Conservation (phyloP, 2,329 filamentous ascomycete species). For the Thermothelomyces thermophilus region DNA sequence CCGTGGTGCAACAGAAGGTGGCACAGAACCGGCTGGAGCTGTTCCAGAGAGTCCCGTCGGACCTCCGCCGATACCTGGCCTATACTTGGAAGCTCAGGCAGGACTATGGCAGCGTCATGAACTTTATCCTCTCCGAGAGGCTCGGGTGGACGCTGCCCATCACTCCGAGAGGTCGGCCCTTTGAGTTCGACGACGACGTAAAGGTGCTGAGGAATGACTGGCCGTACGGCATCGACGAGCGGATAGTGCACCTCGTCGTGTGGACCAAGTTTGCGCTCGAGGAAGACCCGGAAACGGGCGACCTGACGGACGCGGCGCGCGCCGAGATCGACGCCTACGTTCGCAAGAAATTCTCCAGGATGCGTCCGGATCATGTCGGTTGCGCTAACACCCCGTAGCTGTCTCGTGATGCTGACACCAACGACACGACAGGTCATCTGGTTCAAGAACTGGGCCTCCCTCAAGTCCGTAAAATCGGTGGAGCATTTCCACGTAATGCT, state of each 20-base stretch:
- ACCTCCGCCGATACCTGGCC: conserved; percentile 69
- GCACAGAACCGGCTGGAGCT: conserved; percentile 60
- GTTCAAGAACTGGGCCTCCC: conserved; percentile 82
- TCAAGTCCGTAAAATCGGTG: conserved; percentile 80
- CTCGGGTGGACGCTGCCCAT: conserved; percentile 58
- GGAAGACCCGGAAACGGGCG: conserved; percentile 58
- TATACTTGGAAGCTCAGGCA: conserved; percentile 60
- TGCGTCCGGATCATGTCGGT: conserved; percentile 49
- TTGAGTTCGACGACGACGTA: conserved; percentile 49
- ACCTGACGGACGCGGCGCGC: conserved; percentile 59
- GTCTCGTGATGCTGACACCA: conserved; percentile 10
- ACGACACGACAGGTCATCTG: conserved; percentile 49
- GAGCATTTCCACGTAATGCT: conserved; percentile 97
- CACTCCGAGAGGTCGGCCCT: conserved; percentile 32
- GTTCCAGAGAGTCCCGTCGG: conserved; percentile 70
- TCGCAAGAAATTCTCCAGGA: conserved; percentile 53
- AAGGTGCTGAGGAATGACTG: conserved; percentile 85
- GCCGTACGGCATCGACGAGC: conserved; percentile 77
- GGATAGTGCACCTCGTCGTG: conserved; percentile 78
- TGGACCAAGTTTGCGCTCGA: conserved; percentile 86
- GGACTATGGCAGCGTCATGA: conserved; percentile 68
- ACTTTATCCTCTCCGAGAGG: conserved; percentile 65
- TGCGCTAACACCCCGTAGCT: not conserved
- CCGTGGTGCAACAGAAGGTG: conserved; percentile 58
- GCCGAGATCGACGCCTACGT: conserved; percentile 66